Evolutionary conservation across 306 rosid species (phyloP).

Genomic region (Senna tora): DNA sequence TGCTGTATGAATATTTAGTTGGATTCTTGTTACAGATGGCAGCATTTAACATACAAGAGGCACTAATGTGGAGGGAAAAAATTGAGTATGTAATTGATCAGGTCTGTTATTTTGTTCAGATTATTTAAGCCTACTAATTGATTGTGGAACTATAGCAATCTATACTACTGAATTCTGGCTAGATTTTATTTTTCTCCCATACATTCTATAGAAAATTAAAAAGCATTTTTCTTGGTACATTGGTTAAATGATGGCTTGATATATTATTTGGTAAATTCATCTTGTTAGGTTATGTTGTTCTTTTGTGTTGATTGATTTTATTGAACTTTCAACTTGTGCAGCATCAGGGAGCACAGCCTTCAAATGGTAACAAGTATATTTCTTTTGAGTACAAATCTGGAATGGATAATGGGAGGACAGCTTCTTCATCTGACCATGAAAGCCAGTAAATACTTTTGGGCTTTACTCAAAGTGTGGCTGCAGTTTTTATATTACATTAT

Average conservation of each 20-base stretch:
- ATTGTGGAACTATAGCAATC: slow-evolving; percentile 21
- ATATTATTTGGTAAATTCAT: slow-evolving; percentile 28
- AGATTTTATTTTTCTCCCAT: slow-evolving; percentile 22
- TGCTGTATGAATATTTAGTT: slow-evolving; percentile 23
- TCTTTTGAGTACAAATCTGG: slow-evolving; percentile 98
- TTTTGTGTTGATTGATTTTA: slow-evolving; percentile 32
- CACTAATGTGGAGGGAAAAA: slow-evolving; percentile 91
- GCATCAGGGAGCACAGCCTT: slow-evolving; percentile 93
- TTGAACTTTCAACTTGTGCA: slow-evolving; percentile 49
- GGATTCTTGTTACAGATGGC: slow-evolving; percentile 80
- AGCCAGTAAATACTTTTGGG: slow-evolving; percentile 77
- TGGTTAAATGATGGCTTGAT: slow-evolving; percentile 16
- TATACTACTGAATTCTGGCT: slow-evolving; percentile 28
- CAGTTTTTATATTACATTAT: slow-evolving; percentile 11
- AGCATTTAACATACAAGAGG: slow-evolving; percentile 98
- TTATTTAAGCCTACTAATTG: slow-evolving; percentile 7
- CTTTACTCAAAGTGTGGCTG: slow-evolving; percentile 2
- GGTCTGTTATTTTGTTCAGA: slow-evolving; percentile 50
- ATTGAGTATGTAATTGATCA: slow-evolving; percentile 91
- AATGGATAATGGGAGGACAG: slow-evolving; percentile 95
- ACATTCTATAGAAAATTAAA: slow-evolving; percentile 25
- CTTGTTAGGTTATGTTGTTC: slow-evolving; percentile 30
- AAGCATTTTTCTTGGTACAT: slow-evolving; percentile 28
- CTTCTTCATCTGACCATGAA: slow-evolving; percentile 96
- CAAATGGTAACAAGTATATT: slow-evolving; percentile 90